Percentiles rank a stretch among this genome's conserved stretches.
Conservation (phyloP, 208 protist species). For the Leishmania turanica region DNA sequence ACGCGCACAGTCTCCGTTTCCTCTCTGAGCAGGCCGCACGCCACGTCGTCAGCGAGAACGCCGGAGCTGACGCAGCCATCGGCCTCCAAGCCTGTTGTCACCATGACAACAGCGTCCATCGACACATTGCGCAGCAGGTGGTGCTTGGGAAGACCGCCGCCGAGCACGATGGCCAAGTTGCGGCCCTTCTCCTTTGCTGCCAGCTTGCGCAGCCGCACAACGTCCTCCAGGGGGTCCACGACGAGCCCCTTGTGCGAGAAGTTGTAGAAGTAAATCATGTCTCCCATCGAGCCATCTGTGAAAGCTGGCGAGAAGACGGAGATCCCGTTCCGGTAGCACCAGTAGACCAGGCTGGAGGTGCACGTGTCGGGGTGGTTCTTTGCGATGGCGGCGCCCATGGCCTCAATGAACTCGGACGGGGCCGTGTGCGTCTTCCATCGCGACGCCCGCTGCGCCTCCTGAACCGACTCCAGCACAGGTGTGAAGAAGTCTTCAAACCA, state of each 20-base stretch:
- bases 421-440: conserved; percentile 78
- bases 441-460: conserved; percentile 89
- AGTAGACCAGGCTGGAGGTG: conserved; percentile 97
- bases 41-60: conserved; percentile 65
- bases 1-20: conserved; percentile 75
- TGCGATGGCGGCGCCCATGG: conserved; percentile 94
- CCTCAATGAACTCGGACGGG: conserved; percentile 97
- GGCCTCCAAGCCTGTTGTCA: conserved; percentile 82
- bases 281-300: conserved; percentile 99
- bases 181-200: conserved; percentile 18
- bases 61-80: conserved; percentile 88
- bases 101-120: conserved; percentile 70
- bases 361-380: conserved; percentile 87
- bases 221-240: conserved; percentile 95
- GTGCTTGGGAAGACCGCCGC: conserved; percentile 86
- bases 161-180: conserved; percentile 77
- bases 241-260: conserved; percentile 97
- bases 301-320: conserved; percentile 99
- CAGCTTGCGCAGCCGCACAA: conserved; percentile 56
- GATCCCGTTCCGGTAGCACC: conserved; percentile 98
- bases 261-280: conserved; percentile 99
- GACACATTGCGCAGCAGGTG: conserved; percentile 70
- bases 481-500: conserved; percentile 99
- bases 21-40: conserved; percentile 47
- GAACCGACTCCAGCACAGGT: conserved; percentile 95